Conservation (phyloP, 225 moss, liverwort and hornwort genomes). For the Takakia lepidozioides region DNA sequence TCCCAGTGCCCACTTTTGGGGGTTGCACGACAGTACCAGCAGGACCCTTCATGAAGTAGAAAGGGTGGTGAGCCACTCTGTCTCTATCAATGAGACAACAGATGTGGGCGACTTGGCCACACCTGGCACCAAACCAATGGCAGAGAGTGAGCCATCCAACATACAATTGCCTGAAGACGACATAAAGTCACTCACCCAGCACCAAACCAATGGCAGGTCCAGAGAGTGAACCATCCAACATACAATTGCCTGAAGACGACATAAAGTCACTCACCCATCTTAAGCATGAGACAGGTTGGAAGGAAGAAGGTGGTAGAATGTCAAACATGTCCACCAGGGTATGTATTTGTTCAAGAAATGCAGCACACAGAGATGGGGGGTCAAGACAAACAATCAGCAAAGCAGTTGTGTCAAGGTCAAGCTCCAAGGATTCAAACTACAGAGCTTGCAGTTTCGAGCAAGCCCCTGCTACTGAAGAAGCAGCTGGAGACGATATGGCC, state of each 20-base stretch:
- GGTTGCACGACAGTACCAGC: conserved; percentile 4
- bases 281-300: not conserved
- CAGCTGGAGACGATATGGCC: too few species aligned
- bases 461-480: conserved; percentile 7
- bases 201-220: not conserved
- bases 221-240: not conserved
- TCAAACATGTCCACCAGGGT: too few species aligned
- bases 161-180: too few species aligned
- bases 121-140: too few species aligned
- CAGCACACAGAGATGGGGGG: conserved; percentile 3
- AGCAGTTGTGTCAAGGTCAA: conserved; percentile 10
- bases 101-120: not conserved
- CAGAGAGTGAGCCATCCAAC: not conserved
- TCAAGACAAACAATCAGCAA: not conserved
- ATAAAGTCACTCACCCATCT: not conserved
- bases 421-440: conserved; percentile 12
- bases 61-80: not conserved
- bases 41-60: not conserved
- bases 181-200: conserved; percentile 1
- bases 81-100: not conserved
- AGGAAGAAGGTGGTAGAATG: not conserved
- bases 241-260: too few species aligned
- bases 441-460: conserved; percentile 30
- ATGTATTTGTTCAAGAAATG: too few species aligned
- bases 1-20: not conserved